These are phyloP conservation scores for Amanita brunnescens DNA, from an alignment of 768 basidiomycete genomes.

Conservation along the genomic window DNA sequence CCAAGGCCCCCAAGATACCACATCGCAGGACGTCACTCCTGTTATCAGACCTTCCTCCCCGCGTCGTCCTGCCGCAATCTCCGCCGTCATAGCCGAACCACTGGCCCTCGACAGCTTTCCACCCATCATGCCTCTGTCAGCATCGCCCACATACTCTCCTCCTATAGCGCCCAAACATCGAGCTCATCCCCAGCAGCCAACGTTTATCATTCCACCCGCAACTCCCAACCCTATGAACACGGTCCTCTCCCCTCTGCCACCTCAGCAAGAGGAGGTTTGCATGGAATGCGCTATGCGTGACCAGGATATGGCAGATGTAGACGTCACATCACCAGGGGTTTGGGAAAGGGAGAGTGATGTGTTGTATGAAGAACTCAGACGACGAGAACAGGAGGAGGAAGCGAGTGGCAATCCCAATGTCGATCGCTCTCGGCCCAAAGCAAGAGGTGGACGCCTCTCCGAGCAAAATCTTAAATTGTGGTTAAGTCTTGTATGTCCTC, in stretches of 20 bases:
- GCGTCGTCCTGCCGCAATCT: constrained; percentile 31
- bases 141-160: constrained; percentile 51
- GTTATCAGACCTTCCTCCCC: constrained; percentile 27
- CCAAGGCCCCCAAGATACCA: constrained; percentile 14
- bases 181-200: constrained; percentile 68
- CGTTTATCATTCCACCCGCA: constrained; percentile 54
- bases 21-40: constrained; percentile 16
- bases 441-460: constrained; percentile 60
- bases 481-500: constrained; percentile 56
- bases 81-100: neutral
- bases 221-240: constrained; percentile 52
- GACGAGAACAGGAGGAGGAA: constrained; percentile 66
- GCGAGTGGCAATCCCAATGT: constrained; percentile 40
- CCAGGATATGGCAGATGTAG: constrained; percentile 94
- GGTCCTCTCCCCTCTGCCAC: constrained; percentile 45
- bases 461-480: constrained; percentile 78
- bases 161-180: constrained; percentile 62
- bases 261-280: constrained; percentile 78
- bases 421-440: constrained; percentile 48
- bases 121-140: constrained; percentile 49
- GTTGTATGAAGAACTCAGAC: constrained; percentile 66
- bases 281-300: constrained; percentile 98
- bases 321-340: constrained; percentile 74
- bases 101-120: constrained; percentile 18
- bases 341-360: constrained; percentile 92